Conservation (phyloP, 805 yeast species). For the Saturnispora halmiae region DNA sequence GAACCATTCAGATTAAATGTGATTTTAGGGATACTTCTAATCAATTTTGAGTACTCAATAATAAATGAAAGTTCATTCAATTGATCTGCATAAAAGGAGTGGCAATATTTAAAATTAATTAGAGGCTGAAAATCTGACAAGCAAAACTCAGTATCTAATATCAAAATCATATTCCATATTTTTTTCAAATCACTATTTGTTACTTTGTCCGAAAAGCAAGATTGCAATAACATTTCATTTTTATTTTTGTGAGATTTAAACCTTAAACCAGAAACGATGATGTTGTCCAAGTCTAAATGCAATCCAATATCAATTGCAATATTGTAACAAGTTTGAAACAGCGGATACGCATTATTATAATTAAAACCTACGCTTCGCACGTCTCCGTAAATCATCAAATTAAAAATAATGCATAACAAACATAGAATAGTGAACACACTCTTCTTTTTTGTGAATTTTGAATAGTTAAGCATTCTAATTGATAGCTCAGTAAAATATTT, state of each 20-base stretch:
- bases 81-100: constrained; percentile 6
- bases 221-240: too few relatives aligned
- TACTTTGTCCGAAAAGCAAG: constrained; percentile 6
- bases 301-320: constrained; percentile 12
- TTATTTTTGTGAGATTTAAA: too few relatives aligned
- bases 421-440: constrained; percentile 9
- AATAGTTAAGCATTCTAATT: constrained; percentile 9
- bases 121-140: constrained; percentile 9
- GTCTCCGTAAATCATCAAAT: constrained; percentile 13
- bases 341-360: constrained; percentile 11
- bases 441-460: constrained; percentile 11
- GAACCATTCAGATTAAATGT: neutral
- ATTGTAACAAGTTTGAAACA: constrained; percentile 11
- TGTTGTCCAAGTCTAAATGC: constrained; percentile 7
- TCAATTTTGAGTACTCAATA: neutral
- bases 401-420: constrained; percentile 8
- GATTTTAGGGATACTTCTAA: constrained; percentile 5
- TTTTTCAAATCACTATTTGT: constrained; percentile 3
- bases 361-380: constrained; percentile 11
- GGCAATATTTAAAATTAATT: constrained; percentile 14
- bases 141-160: constrained; percentile 12
- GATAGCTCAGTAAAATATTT: constrained; percentile 10
- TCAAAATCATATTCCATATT: constrained; percentile 16
- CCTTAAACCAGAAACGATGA: too few relatives aligned
- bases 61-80: neutral